Percentiles rank a stretch among this genome's conserved stretches.
phyloP scores from a whole-genome alignment of 768 basidiomycete genomes.

The Leccinum subgranulosum region DNA sequence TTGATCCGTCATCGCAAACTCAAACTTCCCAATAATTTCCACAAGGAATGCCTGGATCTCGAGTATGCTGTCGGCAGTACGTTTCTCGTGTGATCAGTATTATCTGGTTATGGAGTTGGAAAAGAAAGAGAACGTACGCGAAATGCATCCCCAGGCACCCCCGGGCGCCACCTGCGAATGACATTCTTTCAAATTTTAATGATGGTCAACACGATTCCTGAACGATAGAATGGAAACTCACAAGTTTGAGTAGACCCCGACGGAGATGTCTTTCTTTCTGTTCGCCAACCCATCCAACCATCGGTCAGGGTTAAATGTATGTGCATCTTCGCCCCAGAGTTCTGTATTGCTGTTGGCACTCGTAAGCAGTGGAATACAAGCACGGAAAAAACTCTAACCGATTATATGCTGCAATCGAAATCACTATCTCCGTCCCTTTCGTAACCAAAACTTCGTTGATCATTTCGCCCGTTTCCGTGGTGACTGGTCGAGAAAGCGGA shows the following conservation, averaged over 20 bases:
- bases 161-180: slow-evolving; percentile 18
- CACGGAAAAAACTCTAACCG: slow-evolving; percentile 32
- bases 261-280: slow-evolving; percentile 15
- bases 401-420: slow-evolving; percentile 55
- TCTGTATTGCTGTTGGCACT: slow-evolving; percentile 20
- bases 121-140: background rate
- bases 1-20: slow-evolving; percentile 33
- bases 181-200: slow-evolving; percentile 6
- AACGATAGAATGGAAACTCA: slow-evolving; percentile 3
- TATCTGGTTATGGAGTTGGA: background rate
- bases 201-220: background rate
- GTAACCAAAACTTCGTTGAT: slow-evolving; percentile 45
- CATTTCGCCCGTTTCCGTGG: slow-evolving; percentile 41
- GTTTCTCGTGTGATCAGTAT: background rate
- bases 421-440: slow-evolving; percentile 41
- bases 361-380: background rate
- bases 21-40: slow-evolving; percentile 53
- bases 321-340: slow-evolving; percentile 32
- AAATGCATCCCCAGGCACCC: slow-evolving; percentile 21
- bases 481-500: slow-evolving; percentile 54
- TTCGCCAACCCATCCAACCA: slow-evolving; percentile 22
- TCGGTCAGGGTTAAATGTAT: slow-evolving; percentile 30
- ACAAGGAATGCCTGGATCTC: slow-evolving; percentile 13
- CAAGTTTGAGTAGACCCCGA: slow-evolving; percentile 31
- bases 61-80: background rate